Percentiles rank a stretch among this genome's conserved stretches.
Evolutionary conservation across 441 rosid genomes (phyloP).

Genomic region (Rhodomyrtus psidioides): DNA sequence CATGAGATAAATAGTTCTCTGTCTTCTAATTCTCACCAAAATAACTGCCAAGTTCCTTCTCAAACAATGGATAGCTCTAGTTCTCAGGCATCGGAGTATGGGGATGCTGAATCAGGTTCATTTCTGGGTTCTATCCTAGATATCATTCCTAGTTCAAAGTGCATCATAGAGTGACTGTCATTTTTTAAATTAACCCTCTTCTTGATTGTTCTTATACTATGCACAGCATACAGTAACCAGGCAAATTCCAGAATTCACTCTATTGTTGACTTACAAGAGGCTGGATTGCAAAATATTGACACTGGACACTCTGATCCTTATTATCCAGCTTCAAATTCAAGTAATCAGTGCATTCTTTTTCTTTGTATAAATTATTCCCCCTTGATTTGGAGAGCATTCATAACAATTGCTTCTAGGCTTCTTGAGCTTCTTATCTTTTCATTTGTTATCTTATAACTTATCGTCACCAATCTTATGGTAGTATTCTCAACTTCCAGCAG

Average conservation of each 20-base stretch:
- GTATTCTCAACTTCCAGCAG: constrained; percentile 22
- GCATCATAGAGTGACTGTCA: neutral
- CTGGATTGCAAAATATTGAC: constrained; percentile 30
- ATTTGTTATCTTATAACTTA: constrained; percentile 1
- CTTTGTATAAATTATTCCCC: neutral
- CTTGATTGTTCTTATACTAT: constrained; percentile 5
- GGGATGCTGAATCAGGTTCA: constrained; percentile 86
- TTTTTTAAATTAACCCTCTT: constrained; percentile 5
- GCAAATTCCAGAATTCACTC: constrained; percentile 38
- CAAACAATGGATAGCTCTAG: constrained; percentile 59
- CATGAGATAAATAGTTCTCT: constrained; percentile 50
- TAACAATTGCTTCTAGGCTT: neutral
- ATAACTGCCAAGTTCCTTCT: constrained; percentile 35
- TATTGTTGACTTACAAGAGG: constrained; percentile 36
- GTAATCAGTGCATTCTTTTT: constrained; percentile 25
- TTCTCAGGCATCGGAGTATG: constrained; percentile 63
- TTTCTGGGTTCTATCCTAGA: neutral
- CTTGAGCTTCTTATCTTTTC: neutral
- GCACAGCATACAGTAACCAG: constrained; percentile 62
- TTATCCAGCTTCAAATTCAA: constrained; percentile 30
- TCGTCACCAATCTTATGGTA: constrained; percentile 5
- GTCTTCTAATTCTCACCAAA: constrained; percentile 40
- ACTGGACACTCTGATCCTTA: constrained; percentile 32
- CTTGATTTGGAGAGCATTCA: neutral
- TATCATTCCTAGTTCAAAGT: neutral